Base-by-base conservation (phyloP, 1,139 yeast species). In the Candida freyschussii region DNA sequence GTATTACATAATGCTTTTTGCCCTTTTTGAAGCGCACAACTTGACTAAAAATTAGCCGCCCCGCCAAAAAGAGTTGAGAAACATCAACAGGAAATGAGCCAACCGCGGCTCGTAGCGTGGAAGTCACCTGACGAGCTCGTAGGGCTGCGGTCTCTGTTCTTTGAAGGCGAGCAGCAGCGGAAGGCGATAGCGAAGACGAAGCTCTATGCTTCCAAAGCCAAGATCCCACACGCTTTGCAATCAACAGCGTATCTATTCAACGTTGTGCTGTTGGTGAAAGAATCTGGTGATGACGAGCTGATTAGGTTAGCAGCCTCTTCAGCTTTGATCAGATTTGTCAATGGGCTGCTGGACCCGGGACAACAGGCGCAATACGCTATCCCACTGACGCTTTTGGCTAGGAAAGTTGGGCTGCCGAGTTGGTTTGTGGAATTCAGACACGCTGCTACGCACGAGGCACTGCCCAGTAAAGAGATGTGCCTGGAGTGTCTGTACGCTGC, bases 341-440 rank as follows among this genome's bases (percentile, higher is more conserved):
- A 91, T 57, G 97, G 97, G 1, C 59, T 87, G 17, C 60, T 93
- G 26, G 99, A 93, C 53, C 94, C 95, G 0, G 71, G 72, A 30
- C 98, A 91, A 55, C 85, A 79, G 48, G 75, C 89, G 0, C 73
- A 69, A 33, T 81, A 65, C 52, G 96, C 95, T 0, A 72, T 83
- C 14, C 91, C 97, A 3, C 62, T 91, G 48, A 82, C 81, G 44
- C 67, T 70, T 6, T 59, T 91, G 20, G 98, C 98, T 0, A 72
- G 65, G 33, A 68, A 71, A 25, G 60, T 85, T 15, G 73, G 74
- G 2, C 61, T 93, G 15, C 96, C 98, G 0, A 69, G 81, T 21
- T 74, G 73, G 50, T 87, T 93, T 58, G 98, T 93, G 0, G 98
- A 93, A 53, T 54, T 87, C 24, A 65, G 99, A 41, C 98, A 93